phyloP scores from a whole-genome alignment of 1,284 basidiomycete species.

The Ustilago shanxiensis region DNA sequence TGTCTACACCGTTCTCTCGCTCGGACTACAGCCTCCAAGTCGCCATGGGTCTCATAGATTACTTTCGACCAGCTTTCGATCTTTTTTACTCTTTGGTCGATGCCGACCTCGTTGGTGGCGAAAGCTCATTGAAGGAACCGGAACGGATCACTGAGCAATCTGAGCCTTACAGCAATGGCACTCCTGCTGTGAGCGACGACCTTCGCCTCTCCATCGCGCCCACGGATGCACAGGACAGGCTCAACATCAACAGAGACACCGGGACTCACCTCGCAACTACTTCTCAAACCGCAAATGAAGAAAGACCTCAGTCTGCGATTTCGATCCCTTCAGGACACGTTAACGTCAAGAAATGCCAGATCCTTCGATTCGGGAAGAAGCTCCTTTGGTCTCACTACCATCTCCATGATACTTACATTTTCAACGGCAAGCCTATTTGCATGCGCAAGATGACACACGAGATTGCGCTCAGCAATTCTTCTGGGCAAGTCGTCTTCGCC shows the following conservation, averaged over 20 bases:
- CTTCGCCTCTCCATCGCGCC: too few species aligned
- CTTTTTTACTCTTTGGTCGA: background rate
- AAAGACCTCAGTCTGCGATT: too few species aligned
- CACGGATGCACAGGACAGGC: background rate
- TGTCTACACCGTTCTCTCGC: too few species aligned
- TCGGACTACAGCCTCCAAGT: background rate
- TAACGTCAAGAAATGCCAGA: background rate
- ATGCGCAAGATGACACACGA: constrained; percentile 2
- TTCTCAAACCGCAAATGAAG: too few species aligned
- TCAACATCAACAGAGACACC: background rate
- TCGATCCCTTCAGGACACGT: background rate
- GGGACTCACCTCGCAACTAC: too few species aligned
- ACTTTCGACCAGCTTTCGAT: background rate
- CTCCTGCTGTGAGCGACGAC: too few species aligned
- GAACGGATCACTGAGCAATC: background rate
- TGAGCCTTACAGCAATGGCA: too few species aligned
- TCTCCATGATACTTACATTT: background rate
- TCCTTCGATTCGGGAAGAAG: background rate
- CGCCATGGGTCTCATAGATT: background rate
- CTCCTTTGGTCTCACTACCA: constrained; percentile 3
- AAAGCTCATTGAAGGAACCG: background rate
- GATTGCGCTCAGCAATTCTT: background rate
- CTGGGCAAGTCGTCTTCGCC: background rate
- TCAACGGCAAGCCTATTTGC: constrained; percentile 2
- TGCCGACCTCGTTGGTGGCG: background rate